Evolutionary conservation across 2,329 filamentous ascomycete species (phyloP).

Genomic region (Calycina herbarum): DNA sequence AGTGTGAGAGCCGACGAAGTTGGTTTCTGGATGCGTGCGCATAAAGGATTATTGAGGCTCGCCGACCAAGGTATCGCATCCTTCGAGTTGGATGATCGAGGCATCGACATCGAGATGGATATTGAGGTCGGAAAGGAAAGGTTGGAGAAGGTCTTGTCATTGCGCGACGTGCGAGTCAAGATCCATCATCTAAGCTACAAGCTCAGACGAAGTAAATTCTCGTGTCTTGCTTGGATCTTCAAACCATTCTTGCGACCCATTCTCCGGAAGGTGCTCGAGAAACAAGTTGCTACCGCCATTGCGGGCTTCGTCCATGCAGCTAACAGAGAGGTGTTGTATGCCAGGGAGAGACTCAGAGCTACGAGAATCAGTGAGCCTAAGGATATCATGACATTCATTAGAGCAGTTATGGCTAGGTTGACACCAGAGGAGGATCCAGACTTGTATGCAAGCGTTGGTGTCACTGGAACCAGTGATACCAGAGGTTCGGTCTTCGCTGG

Average conservation of each 20-base stretch:
- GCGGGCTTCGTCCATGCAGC: constrained; percentile 67
- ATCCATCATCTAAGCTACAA: constrained; percentile 87
- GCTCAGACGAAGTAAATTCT: constrained; percentile 72
- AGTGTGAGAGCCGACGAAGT: constrained; percentile 83
- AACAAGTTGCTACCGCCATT: constrained; percentile 72
- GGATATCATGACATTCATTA: constrained; percentile 79
- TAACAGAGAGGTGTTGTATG: constrained; percentile 85
- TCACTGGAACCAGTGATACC: constrained; percentile 56
- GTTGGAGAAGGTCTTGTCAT: constrained; percentile 77
- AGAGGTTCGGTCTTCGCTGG: constrained; percentile 71
- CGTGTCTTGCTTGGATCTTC: constrained; percentile 76
- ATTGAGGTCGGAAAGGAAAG: constrained; percentile 77
- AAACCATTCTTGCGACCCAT: constrained; percentile 83
- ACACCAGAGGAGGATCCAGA: constrained; percentile 73
- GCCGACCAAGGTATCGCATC: constrained; percentile 82
- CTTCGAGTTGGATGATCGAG: constrained; percentile 81
- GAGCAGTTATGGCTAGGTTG: constrained; percentile 76
- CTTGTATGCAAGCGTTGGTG: constrained; percentile 70
- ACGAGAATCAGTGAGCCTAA: constrained; percentile 79
- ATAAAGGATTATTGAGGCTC: constrained; percentile 72
- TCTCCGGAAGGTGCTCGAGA: constrained; percentile 76
- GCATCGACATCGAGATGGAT: constrained; percentile 83
- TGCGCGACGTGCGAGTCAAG: constrained; percentile 73
- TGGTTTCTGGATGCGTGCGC: constrained; percentile 84
- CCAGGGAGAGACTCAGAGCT: constrained; percentile 81